Evolutionary conservation across 345 rosid genomes (phyloP).

Genomic region (Hibiscus trionum): DNA sequence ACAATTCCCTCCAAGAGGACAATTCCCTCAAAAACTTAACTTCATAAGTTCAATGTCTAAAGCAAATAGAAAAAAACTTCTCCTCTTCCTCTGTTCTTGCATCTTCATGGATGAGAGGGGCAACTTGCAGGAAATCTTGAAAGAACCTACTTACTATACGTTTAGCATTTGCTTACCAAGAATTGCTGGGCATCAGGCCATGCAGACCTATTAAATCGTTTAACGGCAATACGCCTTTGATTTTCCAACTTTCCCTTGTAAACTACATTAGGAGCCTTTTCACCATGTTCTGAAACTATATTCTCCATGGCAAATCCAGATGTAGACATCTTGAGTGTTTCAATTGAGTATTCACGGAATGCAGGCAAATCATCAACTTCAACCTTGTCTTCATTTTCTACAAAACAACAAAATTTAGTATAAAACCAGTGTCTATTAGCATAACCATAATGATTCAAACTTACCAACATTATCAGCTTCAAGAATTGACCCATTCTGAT

Average conservation of each 20-base stretch:
- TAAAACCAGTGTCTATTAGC: background rate
- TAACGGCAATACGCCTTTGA: slow-evolving; percentile 76
- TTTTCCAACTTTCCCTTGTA: slow-evolving; percentile 84
- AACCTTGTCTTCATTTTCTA: slow-evolving; percentile 47
- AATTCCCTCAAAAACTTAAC: background rate
- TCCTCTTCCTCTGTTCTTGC: background rate
- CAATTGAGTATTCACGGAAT: slow-evolving; percentile 70
- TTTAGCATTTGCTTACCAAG: slow-evolving; percentile 34
- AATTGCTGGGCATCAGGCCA: slow-evolving; percentile 93
- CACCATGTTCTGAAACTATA: slow-evolving; percentile 92
- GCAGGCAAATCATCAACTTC: slow-evolving; percentile 43
- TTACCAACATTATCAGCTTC: slow-evolving; percentile 54
- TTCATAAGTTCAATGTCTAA: background rate
- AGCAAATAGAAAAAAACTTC: background rate
- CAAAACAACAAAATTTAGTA: slow-evolving; percentile 8
- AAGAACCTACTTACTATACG: background rate
- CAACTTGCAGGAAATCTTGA: background rate
- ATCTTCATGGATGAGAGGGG: background rate
- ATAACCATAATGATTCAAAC: background rate
- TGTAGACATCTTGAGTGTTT: slow-evolving; percentile 70
- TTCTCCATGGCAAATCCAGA: slow-evolving; percentile 85
- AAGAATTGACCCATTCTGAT: slow-evolving; percentile 49
- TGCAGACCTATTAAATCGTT: slow-evolving; percentile 74
- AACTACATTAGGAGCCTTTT: slow-evolving; percentile 93
- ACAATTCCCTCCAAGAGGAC: background rate